Evolutionary conservation across 352 stramenopile species (phyloP).

Genomic region (Phytophthora agathidicida): DNA sequence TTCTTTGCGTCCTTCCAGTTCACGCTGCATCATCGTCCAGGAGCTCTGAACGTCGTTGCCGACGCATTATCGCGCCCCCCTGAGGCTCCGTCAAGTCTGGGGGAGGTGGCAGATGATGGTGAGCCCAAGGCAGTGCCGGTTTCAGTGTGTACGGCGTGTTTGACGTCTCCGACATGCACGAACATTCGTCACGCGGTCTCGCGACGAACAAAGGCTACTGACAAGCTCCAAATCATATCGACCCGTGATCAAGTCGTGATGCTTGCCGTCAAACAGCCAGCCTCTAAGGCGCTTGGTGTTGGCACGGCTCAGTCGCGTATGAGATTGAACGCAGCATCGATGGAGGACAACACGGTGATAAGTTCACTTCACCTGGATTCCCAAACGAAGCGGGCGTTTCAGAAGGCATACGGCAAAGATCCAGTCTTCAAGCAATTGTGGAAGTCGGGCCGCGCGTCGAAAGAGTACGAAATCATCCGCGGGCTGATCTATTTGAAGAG

Average conservation of each 20-base stretch:
- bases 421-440: neutral
- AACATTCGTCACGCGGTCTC: neutral
- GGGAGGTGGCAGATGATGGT: neutral
- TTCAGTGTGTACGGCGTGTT: neutral
- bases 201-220: neutral
- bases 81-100: neutral
- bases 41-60: neutral
- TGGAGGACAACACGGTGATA: neutral
- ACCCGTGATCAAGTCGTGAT: slow-evolving; percentile 6
- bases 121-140: too few relatives aligned
- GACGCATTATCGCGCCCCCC: slow-evolving; percentile 5
- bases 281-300: neutral
- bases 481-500: slow-evolving; percentile 3
- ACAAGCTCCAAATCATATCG: neutral
- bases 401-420: neutral
- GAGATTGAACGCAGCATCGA: neutral
- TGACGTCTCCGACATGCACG: neutral
- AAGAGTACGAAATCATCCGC: neutral
- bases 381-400: neutral
- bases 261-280: slow-evolving; percentile 2
- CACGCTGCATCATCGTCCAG: slow-evolving; percentile 6
- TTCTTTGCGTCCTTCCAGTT: slow-evolving; percentile 8
- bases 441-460: neutral
- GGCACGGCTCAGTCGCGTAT: neutral
- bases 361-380: slow-evolving; percentile 1